Evolutionary conservation across 1,284 basidiomycete species (phyloP).

Genomic region (Fistulina hepatica): DNA sequence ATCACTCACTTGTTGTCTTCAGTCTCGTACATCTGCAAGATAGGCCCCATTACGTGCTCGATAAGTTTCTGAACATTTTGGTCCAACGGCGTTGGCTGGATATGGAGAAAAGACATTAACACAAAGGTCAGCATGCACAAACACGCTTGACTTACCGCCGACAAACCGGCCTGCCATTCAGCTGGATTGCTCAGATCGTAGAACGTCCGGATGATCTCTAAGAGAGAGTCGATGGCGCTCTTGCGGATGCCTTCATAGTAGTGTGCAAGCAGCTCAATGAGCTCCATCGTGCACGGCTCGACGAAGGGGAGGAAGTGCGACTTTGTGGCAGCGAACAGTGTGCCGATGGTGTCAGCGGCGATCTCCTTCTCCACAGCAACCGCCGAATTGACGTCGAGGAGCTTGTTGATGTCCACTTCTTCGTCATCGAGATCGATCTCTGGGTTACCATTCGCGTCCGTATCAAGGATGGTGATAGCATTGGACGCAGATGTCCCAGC

Average conservation of each 20-base stretch:
- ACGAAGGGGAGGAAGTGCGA: constrained; percentile 85
- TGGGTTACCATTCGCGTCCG: constrained; percentile 44
- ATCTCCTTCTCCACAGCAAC: constrained; percentile 99
- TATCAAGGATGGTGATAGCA: constrained; percentile 50
- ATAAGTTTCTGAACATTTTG: constrained; percentile 77
- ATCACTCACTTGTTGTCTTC: constrained; percentile 94
- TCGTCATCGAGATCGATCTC: constrained; percentile 77
- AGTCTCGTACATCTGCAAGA: constrained; percentile 85
- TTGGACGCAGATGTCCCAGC: constrained; percentile 63
- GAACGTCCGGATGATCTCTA: constrained; percentile 88
- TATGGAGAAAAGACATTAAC: constrained; percentile 3
- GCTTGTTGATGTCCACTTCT: constrained; percentile 74
- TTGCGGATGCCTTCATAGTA: constrained; percentile 99
- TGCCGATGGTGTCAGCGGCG: constrained; percentile 92
- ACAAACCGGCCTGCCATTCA: constrained; percentile 71
- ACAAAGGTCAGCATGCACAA: neutral
- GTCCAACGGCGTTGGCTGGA: constrained; percentile 46
- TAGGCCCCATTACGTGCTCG: constrained; percentile 60
- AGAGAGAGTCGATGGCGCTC: constrained; percentile 80
- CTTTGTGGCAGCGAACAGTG: constrained; percentile 79
- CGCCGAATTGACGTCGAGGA: constrained; percentile 90
- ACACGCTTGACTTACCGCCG: constrained; percentile 5
- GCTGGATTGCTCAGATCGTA: constrained; percentile 79
- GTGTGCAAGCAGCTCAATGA: constrained; percentile 77
- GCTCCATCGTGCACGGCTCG: constrained; percentile 69